phyloP scores from a whole-genome alignment of 1,284 basidiomycete species.

The Apiotrichum veenhuisii region DNA sequence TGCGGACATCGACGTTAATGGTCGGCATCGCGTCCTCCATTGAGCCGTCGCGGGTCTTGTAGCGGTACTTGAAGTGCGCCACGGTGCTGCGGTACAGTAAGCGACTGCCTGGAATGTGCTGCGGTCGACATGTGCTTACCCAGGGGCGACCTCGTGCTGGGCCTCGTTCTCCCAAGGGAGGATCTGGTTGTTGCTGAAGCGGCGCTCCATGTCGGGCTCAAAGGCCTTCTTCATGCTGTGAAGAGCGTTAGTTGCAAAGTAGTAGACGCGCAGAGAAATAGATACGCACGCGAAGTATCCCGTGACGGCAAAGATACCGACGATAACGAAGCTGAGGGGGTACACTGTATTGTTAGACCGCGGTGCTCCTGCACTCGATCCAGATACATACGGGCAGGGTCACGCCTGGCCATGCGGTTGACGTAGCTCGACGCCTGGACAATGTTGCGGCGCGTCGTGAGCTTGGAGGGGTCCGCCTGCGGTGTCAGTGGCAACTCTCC shows the following conservation, averaged over 20 bases:
- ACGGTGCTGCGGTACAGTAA: constrained; percentile 16
- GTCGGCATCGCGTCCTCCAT: constrained; percentile 45
- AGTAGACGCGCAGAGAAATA: too few species aligned
- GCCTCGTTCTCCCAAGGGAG: constrained; percentile 41
- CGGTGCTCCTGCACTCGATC: too few species aligned
- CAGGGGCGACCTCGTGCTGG: constrained; percentile 42
- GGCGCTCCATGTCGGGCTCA: constrained; percentile 31
- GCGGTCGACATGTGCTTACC: constrained; percentile 29
- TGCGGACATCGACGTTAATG: constrained; percentile 34
- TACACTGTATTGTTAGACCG: constrained; percentile 23
- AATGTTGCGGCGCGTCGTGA: constrained; percentile 34
- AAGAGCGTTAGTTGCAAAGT: not conserved
- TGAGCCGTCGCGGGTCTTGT: constrained; percentile 46
- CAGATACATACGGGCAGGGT: constrained; percentile 37
- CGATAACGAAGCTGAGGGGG: constrained; percentile 45
- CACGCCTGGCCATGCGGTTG: constrained; percentile 49
- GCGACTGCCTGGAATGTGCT: not conserved
- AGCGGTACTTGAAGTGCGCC: constrained; percentile 50
- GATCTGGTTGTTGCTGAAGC: constrained; percentile 41
- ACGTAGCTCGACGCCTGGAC: constrained; percentile 43
- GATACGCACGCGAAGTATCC: constrained; percentile 43
- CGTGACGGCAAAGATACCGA: constrained; percentile 39
- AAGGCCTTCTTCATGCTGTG: constrained; percentile 40
- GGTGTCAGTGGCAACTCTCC: not conserved
- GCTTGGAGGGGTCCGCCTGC: constrained; percentile 40